Evolutionary conservation across 2,329 filamentous ascomycete genomes (phyloP).

Genomic region (Neoarthrinium moseri): DNA sequence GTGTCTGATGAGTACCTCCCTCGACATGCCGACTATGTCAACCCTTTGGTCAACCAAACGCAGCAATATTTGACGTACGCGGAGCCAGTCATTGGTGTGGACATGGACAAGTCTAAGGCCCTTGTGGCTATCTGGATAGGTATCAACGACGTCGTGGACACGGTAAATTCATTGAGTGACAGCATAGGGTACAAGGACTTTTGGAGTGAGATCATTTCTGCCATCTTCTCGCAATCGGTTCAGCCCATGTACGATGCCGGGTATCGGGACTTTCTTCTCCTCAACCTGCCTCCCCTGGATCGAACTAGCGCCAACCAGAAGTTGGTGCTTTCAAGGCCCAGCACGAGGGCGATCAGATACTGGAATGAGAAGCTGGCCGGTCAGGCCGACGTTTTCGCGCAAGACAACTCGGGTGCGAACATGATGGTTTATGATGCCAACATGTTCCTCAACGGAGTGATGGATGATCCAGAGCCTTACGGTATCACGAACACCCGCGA

Average conservation of each 20-base stretch:
- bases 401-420: constrained; percentile 14
- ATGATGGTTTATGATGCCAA: constrained; percentile 29
- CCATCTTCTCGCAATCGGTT: constrained; percentile 1
- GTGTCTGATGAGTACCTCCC: constrained; percentile 43
- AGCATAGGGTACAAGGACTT: too few species aligned
- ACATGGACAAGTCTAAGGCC: constrained; percentile 32
- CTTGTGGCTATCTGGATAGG: constrained; percentile 30
- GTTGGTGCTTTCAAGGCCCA: constrained; percentile 29
- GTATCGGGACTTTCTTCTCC: constrained; percentile 1
- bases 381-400: constrained; percentile 33
- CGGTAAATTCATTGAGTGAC: too few species aligned
- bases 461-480: constrained; percentile 23
- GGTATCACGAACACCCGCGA: constrained; percentile 25
- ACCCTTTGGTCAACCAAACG: constrained; percentile 49
- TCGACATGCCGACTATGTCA: constrained; percentile 49
- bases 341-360: constrained; percentile 40
- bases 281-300: constrained; percentile 1
- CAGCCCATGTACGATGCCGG: not conserved
- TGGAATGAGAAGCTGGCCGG: constrained; percentile 40
- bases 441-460: constrained; percentile 26
- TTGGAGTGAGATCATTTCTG: not conserved
- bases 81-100: constrained; percentile 33
- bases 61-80: constrained; percentile 45
- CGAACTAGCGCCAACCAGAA: not conserved
- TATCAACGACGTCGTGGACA: constrained; percentile 2